These are phyloP conservation scores for Mytilinidion resinicola DNA, from an alignment of 495 filamentous ascomycete genomes.

Conservation along the genomic window DNA sequence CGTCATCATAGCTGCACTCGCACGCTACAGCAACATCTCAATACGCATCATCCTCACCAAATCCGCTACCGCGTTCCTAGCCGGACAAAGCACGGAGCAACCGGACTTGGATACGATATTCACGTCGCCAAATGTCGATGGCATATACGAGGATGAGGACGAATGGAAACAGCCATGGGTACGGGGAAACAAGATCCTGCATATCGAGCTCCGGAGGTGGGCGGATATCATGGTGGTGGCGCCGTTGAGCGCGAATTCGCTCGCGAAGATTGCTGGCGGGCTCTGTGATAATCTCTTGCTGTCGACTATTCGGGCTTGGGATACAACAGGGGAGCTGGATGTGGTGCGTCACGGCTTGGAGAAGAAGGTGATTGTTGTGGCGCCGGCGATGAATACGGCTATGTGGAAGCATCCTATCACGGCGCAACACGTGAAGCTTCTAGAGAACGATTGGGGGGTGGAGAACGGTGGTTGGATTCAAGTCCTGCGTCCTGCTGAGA, in stretches of 20 bases:
- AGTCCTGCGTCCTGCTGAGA: conserved; percentile 61
- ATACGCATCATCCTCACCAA: conserved; percentile 74
- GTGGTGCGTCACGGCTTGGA: conserved; percentile 8
- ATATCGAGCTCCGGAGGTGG: conserved; percentile 80
- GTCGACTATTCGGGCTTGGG: conserved; percentile 81
- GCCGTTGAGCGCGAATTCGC: conserved; percentile 68
- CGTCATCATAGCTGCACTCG: conserved; percentile 57
- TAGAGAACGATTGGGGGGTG: conserved; percentile 69
- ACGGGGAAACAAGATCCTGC: conserved; percentile 61
- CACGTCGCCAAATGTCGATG: conserved; percentile 56
- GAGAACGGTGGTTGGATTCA: conserved; percentile 61
- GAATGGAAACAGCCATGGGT: conserved; percentile 76
- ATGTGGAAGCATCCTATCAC: conserved; percentile 90
- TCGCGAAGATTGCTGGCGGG: conserved; percentile 70
- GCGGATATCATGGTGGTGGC: conserved; percentile 75
- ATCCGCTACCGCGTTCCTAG: conserved; percentile 64
- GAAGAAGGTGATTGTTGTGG: conserved; percentile 33
- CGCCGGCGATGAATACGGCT: conserved; percentile 79
- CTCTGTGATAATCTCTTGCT: conserved; percentile 62
- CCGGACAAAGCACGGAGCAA: conserved; percentile 62
- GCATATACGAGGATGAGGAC: conserved; percentile 67
- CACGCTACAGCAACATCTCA: conserved; percentile 53
- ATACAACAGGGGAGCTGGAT: conserved; percentile 60
- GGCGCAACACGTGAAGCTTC: conserved; percentile 55
- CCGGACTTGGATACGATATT: conserved; percentile 50